These are phyloP conservation scores for Fusarium goolgardi DNA, from an alignment of 2,329 filamentous ascomycete genomes.

Conservation along the genomic window DNA sequence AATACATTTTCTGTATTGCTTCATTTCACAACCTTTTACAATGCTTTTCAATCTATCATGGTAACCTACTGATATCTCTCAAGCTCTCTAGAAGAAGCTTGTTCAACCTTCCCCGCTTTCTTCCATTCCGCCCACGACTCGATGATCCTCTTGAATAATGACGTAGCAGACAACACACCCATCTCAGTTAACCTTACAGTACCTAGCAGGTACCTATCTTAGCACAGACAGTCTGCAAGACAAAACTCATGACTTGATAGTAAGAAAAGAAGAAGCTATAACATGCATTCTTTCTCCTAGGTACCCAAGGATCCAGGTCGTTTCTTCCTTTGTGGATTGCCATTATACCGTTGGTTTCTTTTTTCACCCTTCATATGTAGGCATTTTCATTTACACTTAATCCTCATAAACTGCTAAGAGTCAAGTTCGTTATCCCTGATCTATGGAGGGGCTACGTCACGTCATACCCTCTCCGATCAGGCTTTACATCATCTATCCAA, in stretches of 20 bases:
- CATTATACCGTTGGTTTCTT: slow-evolving; percentile 1
- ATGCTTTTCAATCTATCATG: background rate
- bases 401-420: background rate
- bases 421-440: background rate
- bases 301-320: background rate
- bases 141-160: slow-evolving; percentile 15
- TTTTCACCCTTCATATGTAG: background rate
- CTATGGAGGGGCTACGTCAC: slow-evolving; percentile 17
- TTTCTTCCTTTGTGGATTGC: background rate
- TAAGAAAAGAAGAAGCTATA: background rate
- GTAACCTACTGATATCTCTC: background rate
- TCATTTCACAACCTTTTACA: background rate
- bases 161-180: slow-evolving; percentile 18
- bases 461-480: slow-evolving; percentile 29
- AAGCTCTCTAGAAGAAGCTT: slow-evolving; percentile 4
- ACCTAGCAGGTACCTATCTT: background rate
- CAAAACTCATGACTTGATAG: background rate
- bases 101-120: background rate
- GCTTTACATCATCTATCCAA: slow-evolving; percentile 36
- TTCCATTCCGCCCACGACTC: background rate
- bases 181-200: background rate
- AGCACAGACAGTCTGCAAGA: slow-evolving; percentile 6
- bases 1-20: background rate
- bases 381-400: background rate
- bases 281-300: background rate